phyloP scores from a whole-genome alignment of 148 eudicot genomes.

The Polygonum aviculare region DNA sequence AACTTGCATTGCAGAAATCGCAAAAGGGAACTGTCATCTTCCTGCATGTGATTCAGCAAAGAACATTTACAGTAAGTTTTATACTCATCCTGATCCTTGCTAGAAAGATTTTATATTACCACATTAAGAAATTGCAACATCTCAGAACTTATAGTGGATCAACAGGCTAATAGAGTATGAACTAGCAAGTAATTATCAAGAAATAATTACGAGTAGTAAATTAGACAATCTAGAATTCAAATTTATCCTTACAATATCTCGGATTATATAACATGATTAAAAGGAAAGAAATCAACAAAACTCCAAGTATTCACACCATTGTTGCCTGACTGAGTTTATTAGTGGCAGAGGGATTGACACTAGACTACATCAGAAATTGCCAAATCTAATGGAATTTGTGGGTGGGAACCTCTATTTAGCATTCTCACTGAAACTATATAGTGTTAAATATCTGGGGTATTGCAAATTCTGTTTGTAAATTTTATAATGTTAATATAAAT shows the following conservation, averaged over 20 bases:
- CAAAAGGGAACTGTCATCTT: conserved; percentile 87
- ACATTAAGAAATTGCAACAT: neutral
- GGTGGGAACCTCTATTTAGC: neutral
- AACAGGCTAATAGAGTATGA: neutral
- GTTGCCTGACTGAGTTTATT: neutral
- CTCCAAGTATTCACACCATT: neutral
- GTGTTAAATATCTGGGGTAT: neutral
- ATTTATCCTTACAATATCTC: neutral
- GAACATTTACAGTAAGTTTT: neutral
- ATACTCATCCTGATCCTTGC: neutral
- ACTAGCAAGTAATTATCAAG: neutral
- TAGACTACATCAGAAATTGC: neutral
- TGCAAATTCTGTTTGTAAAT: neutral
- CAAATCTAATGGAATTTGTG: neutral
- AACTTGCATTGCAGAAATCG: conserved; percentile 92
- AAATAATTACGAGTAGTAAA: neutral
- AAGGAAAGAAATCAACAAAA: neutral
- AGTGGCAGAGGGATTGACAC: neutral
- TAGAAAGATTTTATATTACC: neutral
- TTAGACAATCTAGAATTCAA: neutral
- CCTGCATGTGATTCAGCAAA: conserved; percentile 32
- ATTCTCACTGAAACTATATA: neutral
- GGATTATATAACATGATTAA: neutral
- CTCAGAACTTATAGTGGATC: neutral
- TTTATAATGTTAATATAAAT: neutral